Percentiles rank a stretch among this genome's conserved stretches.
phyloP scores from a whole-genome alignment of 2,329 filamentous ascomycete species.

The Fusarium bactridioides region DNA sequence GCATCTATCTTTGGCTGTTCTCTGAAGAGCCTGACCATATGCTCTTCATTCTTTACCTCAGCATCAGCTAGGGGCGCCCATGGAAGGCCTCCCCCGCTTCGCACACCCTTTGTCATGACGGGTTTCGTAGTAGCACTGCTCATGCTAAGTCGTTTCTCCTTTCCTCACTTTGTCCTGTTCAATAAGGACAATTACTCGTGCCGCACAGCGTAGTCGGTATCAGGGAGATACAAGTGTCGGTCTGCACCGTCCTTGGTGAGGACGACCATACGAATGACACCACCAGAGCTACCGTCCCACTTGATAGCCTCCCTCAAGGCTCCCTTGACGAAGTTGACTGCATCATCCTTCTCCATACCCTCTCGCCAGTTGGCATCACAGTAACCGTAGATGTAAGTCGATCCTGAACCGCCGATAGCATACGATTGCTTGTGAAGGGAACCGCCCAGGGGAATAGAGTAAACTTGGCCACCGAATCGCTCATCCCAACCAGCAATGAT shows the following conservation, averaged over 20 bases:
- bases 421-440: constrained; percentile 98
- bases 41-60: constrained; percentile 12
- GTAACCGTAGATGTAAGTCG: constrained; percentile 99
- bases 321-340: constrained; percentile 91
- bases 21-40: constrained; percentile 11
- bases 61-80: neutral
- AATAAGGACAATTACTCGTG: constrained; percentile 59
- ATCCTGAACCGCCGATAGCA: constrained; percentile 94
- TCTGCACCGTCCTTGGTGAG: constrained; percentile 88
- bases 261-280: constrained; percentile 98
- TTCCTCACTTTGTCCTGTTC: constrained; percentile 30
- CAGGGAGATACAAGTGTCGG: constrained; percentile 93
- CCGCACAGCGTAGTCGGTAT: constrained; percentile 82
- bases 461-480: constrained; percentile 94
- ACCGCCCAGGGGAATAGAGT: constrained; percentile 94
- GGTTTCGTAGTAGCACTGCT: constrained; percentile 24
- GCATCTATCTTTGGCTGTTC: constrained; percentile 16
- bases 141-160: constrained; percentile 11
- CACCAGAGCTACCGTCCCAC: constrained; percentile 98
- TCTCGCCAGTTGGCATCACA: constrained; percentile 97
- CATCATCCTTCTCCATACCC: constrained; percentile 90
- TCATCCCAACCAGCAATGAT: constrained; percentile 99
- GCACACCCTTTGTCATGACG: constrained; percentile 21
- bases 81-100: constrained; percentile 8
- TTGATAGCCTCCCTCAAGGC: constrained; percentile 95